A percentile compares a stretch with the other conserved stretches of the same genome.
Conservation (phyloP, 1,284 basidiomycete genomes). For the Fomitopsis betulina region DNA sequence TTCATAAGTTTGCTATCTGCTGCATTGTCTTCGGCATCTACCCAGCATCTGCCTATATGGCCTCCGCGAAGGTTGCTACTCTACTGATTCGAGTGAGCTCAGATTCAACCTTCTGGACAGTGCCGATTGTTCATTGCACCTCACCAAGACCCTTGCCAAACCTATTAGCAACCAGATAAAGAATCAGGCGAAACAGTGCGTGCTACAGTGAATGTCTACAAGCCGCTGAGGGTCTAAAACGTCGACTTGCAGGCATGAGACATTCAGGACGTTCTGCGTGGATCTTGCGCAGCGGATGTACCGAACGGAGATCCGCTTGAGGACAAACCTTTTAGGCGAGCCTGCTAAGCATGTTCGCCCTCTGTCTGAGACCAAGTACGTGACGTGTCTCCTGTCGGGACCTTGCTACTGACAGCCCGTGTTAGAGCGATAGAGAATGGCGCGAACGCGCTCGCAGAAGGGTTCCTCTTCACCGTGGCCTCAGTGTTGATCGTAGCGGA, state of each 20-base stretch:
- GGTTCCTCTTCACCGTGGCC: slow-evolving; percentile 82
- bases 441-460: slow-evolving; percentile 81
- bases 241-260: slow-evolving; percentile 55
- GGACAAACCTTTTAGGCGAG: slow-evolving; percentile 79
- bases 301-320: slow-evolving; percentile 70
- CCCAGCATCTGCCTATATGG: slow-evolving; percentile 39
- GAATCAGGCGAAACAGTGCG: slow-evolving; percentile 75
- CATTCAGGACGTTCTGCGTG: slow-evolving; percentile 74
- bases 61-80: slow-evolving; percentile 63
- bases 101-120: neutral
- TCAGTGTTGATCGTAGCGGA: slow-evolving; percentile 76
- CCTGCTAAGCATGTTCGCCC: slow-evolving; percentile 75
- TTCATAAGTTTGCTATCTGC: neutral
- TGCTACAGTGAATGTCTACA: slow-evolving; percentile 5
- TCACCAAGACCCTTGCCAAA: slow-evolving; percentile 73
- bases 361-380: slow-evolving; percentile 75
- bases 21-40: neutral
- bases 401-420: neutral
- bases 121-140: slow-evolving; percentile 15
- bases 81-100: slow-evolving; percentile 60
- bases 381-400: slow-evolving; percentile 13
- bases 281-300: slow-evolving; percentile 81
- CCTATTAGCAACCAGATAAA: slow-evolving; percentile 77
- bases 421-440: slow-evolving; percentile 84
- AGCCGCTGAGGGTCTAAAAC: neutral